Conservation (phyloP, 176 grass and related monocot genomes). For the Cymbopogon citratus region DNA sequence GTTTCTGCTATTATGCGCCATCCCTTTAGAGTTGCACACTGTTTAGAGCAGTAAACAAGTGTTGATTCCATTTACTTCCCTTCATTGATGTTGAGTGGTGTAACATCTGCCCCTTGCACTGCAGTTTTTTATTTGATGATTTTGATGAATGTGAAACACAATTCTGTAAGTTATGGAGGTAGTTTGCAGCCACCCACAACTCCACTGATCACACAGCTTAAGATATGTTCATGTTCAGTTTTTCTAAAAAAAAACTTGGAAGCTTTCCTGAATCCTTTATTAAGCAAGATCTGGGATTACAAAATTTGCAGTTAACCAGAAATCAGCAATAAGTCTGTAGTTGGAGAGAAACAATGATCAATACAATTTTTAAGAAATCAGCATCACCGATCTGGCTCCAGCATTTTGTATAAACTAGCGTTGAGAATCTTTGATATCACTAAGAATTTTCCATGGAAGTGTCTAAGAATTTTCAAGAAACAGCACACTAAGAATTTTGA, state of each 20-base stretch:
- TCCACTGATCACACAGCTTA: background rate
- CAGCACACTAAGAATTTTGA: background rate
- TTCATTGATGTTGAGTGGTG: background rate
- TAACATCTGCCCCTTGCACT: background rate
- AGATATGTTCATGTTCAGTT: background rate
- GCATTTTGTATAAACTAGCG: background rate
- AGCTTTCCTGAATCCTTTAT: background rate
- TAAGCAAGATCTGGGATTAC: background rate
- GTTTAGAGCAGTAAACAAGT: slow-evolving; percentile 5
- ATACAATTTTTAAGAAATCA: background rate
- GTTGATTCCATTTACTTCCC: background rate
- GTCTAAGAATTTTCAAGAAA: background rate
- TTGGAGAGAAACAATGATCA: background rate
- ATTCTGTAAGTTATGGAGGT: background rate
- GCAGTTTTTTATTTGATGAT: background rate
- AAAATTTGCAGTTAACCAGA: background rate
- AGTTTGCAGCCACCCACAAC: background rate
- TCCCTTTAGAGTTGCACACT: background rate
- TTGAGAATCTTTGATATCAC: background rate
- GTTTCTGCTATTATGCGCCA: background rate
- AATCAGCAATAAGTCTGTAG: background rate
- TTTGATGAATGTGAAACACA: background rate
- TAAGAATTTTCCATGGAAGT: background rate
- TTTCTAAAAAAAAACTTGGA: background rate
- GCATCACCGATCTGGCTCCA: background rate